A percentile compares a stretch with the other conserved stretches of the same genome.
Conservation (phyloP, 371 early-diverging fungal genomes). For the Zopfochytrium polystomum region DNA sequence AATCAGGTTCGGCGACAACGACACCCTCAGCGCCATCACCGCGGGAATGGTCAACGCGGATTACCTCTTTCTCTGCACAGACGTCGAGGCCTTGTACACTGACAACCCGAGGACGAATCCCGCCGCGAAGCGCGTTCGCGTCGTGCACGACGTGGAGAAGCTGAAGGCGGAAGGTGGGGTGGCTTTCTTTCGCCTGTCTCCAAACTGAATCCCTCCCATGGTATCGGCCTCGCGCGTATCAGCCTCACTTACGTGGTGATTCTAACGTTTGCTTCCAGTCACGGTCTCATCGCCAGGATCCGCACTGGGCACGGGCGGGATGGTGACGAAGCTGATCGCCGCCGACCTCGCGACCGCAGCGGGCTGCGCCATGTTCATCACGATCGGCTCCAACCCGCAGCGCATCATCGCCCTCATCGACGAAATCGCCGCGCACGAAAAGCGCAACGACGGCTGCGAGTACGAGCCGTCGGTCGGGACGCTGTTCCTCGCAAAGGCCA, state of each 20-base stretch:
- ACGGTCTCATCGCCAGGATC: conserved; percentile 80
- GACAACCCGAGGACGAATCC: conserved; percentile 91
- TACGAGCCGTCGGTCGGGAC: conserved; percentile 54
- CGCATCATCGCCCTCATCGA: conserved; percentile 73
- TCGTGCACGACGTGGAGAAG: conserved; percentile 76
- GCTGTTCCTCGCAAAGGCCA: conserved; percentile 79
- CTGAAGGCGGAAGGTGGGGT: conserved; percentile 60
- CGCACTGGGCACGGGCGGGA: conserved; percentile 92
- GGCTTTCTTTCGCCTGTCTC: too few species aligned
- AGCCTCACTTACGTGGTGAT: too few species aligned
- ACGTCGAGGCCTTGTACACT: conserved; percentile 91
- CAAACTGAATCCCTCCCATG: too few species aligned
- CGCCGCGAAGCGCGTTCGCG: conserved; percentile 78
- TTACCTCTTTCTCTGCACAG: conserved; percentile 91
- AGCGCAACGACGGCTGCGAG: not conserved
- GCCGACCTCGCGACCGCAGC: conserved; percentile 93
- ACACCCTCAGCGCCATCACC: conserved; percentile 91
- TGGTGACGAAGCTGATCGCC: conserved; percentile 95
- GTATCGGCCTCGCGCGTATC: too few species aligned
- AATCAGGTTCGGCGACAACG: conserved; percentile 96
- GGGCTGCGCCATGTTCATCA: conserved; percentile 82
- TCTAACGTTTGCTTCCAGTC: conserved; percentile 42
- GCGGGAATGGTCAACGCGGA: conserved; percentile 96
- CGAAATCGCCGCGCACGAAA: conserved; percentile 49
- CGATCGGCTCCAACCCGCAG: conserved; percentile 74